Conservation (phyloP, 225 moss, liverwort and hornwort species). For the Asterella californica region DNA sequence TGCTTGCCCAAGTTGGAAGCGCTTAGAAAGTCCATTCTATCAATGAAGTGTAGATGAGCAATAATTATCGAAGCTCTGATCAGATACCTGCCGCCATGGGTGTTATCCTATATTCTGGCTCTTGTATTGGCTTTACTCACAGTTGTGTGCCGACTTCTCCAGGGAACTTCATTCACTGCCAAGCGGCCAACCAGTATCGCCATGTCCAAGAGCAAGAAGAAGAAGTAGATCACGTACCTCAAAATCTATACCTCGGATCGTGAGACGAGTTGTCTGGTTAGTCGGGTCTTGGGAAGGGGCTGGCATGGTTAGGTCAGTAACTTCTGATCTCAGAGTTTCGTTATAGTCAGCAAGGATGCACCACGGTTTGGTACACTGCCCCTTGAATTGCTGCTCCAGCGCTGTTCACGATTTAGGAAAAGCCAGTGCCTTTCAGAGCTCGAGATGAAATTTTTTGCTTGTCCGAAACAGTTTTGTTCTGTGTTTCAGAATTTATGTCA, state of each 20-base stretch:
- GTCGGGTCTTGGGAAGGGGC: conserved; percentile 10
- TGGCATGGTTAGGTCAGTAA: conserved; percentile 11
- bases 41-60: too few species aligned
- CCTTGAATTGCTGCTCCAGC: conserved; percentile 20
- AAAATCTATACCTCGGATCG: neutral
- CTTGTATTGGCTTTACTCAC: neutral
- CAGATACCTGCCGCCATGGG: neutral
- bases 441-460: neutral
- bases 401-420: conserved; percentile 15
- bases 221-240: conserved; percentile 31
- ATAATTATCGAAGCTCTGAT: neutral
- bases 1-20: neutral
- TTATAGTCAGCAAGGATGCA: conserved; percentile 20
- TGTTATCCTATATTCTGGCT: neutral
- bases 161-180: conserved; percentile 50
- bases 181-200: conserved; percentile 39
- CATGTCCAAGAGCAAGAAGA: conserved; percentile 38
- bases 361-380: conserved; percentile 17
- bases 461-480: conserved; percentile 34
- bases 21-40: neutral
- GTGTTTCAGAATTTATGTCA: conserved; percentile 7
- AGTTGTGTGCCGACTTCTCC: neutral
- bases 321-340: conserved; percentile 10
- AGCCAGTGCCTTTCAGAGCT: conserved; percentile 16
- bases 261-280: conserved; percentile 15